Evolutionary conservation across 345 rosid species (phyloP), one percentile per base, ranked within the genome.

Genomic region (Luvunga scandens): DNA sequence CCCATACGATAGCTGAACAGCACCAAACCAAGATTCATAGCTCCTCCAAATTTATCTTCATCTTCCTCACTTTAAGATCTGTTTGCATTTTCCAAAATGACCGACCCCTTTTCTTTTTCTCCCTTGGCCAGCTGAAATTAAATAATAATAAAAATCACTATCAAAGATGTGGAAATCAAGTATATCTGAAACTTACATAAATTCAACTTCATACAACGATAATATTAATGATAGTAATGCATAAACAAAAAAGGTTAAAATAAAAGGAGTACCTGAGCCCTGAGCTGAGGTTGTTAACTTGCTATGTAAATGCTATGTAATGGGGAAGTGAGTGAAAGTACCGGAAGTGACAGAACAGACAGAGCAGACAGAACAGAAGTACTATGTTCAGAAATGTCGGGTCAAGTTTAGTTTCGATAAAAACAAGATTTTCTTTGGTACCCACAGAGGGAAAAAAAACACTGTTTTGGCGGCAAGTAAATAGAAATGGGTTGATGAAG

Each of bases 371-470:
- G 76, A 61, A 21, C 31, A 80, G 19, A 63, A 77, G 83, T 86
- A 84, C 88, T 85, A 83, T 81, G 81, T 72, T 70, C 89, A 86
- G 91, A 85, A 79, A 76, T 81, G 87, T 83, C 85, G 78, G 88
- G 53, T n/a, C 63, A 65, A 9, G 22, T 22, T 66, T 21, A 22
- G 50, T 22, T 66, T 22, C 71, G 71, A 66, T 36, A 38, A 22
- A 36, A 66, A 66, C 71, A 66, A 66, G 27, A 36, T 38, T 42
- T 71, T 19, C 4, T 68, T 55, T 53, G 22, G 62, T 24, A 59
- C 4, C 62, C 27, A 9, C n/a, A 34, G 42, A 65, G 4, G 39
- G 5, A 2, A 34, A 66, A n/a, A 21, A 22, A 21, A 2, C 22
- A 9, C 33, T 64, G 39, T 6, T 38, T 34, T 30, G 36, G 12